Evolutionary conservation across 2,329 filamentous ascomycete genomes (phyloP), one percentile per base, ranked within the genome.

Genomic region (Colletotrichum neosansevieriae): DNA sequence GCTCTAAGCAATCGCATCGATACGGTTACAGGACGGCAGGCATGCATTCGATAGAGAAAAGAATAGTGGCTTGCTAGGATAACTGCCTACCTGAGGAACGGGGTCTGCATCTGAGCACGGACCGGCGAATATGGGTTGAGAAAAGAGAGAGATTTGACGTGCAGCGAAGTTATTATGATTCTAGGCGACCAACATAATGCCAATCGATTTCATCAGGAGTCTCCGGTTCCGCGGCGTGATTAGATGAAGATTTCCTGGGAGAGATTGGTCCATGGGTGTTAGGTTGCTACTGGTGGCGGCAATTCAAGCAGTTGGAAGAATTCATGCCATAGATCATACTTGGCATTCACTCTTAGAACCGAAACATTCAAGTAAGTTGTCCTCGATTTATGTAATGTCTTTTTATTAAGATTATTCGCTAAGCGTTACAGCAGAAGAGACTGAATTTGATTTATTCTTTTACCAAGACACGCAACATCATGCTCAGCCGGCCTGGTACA

Each of bases 401-500:
- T 40, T 3, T 54, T 12, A 54, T 54, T 54, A 11, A 54, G 6
- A 4, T 9, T 40, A n/a, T 10, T 54, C 13, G 51, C 34, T 54
- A 24, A 40, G 5, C 1, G 0, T 11, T 19, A 38, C 19, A 3
- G 11, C n/a, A 40, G 36, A 12, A 38, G 36, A 15, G 5, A 3
- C 2, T 29, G n/a, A 6, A 6, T 6, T 29, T 29, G n/a, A n/a
- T n/a, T 29, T 3, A 6, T 29, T 6, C 6, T 29, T 7, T 7
- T 2, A 6, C 29, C 29, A 29, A 29, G 7, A 7, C 29, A 29
- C 7, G 4, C 17, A 2, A 15, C 2, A 11, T 3, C 1, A 0
- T 54, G 2, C 34, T 85, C 84, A 96, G 72, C 93, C 93, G 73
- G 92, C 89, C 80, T 94, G 91, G 78, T 94, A 96, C 42, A 96